Evolutionary conservation across 768 basidiomycete species (phyloP).

Genomic region (Gautieria morchelliformis): DNA sequence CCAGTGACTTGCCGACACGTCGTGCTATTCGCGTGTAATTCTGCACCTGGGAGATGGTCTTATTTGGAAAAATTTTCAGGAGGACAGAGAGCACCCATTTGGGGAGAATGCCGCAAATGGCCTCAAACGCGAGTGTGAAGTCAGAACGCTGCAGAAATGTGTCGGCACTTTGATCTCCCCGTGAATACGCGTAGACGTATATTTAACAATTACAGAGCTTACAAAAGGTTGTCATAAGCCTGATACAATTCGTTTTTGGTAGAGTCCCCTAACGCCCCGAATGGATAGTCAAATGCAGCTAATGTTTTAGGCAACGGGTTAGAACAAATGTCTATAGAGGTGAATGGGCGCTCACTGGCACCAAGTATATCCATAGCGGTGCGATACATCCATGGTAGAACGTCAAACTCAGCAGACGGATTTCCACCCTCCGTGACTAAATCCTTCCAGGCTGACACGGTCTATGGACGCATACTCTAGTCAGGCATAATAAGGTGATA

Average conservation of each 20-base stretch:
- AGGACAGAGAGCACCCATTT: no score
- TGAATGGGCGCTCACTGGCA: conserved; percentile 19
- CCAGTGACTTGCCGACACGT: no score
- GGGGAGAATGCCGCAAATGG: no score
- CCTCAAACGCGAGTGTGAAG: no score
- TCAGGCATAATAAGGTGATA: not conserved
- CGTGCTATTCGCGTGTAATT: no score
- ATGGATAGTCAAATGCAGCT: conserved; percentile 17
- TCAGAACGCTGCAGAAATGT: no score
- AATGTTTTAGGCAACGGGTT: not conserved
- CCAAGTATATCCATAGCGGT: conserved; percentile 31
- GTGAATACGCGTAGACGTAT: no score
- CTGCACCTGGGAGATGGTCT: no score
- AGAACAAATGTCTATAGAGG: not conserved
- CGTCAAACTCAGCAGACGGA: conserved; percentile 14
- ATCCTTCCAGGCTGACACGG: not conserved
- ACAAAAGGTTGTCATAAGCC: not conserved
- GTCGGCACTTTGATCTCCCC: no score
- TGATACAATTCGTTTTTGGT: not conserved
- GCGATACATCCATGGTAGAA: conserved; percentile 34
- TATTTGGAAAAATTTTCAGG: no score
- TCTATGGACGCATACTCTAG: not conserved
- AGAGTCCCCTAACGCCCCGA: conserved; percentile 13
- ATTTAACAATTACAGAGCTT: no score
- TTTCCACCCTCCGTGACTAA: not conserved